A percentile compares a stretch with the other conserved stretches of the same genome.
These are phyloP conservation scores for Fusarium mexicanum DNA, from an alignment of 2,329 filamentous ascomycete species.

Conservation along the genomic window DNA sequence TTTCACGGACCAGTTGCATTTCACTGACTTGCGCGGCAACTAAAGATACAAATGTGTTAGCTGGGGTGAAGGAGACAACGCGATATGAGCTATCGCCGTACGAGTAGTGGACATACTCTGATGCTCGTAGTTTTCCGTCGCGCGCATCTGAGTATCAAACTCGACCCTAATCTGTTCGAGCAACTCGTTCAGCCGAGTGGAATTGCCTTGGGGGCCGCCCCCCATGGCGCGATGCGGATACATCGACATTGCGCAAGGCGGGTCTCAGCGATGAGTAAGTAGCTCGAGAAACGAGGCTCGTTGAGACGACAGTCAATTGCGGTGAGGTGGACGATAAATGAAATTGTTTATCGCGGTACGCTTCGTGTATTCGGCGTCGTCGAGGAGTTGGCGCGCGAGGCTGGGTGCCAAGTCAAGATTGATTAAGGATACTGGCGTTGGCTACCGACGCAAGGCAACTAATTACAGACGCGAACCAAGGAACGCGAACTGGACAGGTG, in stretches of 20 bases:
- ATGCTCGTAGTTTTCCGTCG: constrained; percentile 88
- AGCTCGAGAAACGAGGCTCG: constrained; percentile 19
- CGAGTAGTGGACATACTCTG: constrained; percentile 75
- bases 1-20: constrained; percentile 92
- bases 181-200: constrained; percentile 84
- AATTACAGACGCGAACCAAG: constrained; percentile 27
- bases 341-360: constrained; percentile 10
- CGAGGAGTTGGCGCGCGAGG: constrained; percentile 35
- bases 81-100: constrained; percentile 2
- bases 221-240: constrained; percentile 91
- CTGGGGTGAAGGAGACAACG: constrained; percentile 14
- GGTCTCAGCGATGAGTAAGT: constrained; percentile 28
- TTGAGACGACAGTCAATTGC: constrained; percentile 11
- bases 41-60: constrained; percentile 53
- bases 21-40: constrained; percentile 92
- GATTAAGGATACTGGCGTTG: constrained; percentile 14
- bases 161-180: constrained; percentile 90
- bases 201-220: constrained; percentile 67
- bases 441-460: constrained; percentile 25
- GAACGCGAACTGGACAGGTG: constrained; percentile 17
- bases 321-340: neutral
- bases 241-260: constrained; percentile 70
- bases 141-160: constrained; percentile 85
- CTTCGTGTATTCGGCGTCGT: constrained; percentile 15
- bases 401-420: constrained; percentile 25